Evolutionary conservation across 768 basidiomycete species (phyloP), one percentile per base, ranked within the genome.

Genomic region (Mycena indigotica): DNA sequence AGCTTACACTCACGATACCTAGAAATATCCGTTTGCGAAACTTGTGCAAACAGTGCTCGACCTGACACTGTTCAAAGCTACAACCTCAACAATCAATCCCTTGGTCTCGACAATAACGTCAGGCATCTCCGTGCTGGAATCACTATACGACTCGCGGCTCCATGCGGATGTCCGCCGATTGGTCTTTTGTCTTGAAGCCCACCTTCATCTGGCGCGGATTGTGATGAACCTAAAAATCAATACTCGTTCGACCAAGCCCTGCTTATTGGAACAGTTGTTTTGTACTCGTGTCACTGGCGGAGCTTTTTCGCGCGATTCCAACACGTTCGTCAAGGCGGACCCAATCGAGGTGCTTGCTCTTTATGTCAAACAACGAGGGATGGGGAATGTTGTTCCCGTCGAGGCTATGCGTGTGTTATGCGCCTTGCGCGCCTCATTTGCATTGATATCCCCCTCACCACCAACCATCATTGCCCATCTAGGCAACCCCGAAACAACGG

Each of bases 391-490:
- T 1, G 82, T 91, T 4, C 88, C 89, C 1, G 68, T 87, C 3
- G 84, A 88, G 58, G 85, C 91, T 0, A 82, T 86, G 59, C 79
- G 77, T 4, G 80, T 92, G 6, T 73, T 93, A n/a, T 83, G 83
- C 56, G 80, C 86, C 0, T 74, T 94, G 2, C 85, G 88, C 59
- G 72, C 81, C 2, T 90, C 87, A 1, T 75, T 93, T 24, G 84
- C 88, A 16, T 68, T 75, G 26, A 77, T 78, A 5, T 81, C 84
- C 54, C 81, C 86, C 2, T 82, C 87, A 0, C 79, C 87, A 0
- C 84, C 89, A 0, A 88, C 89, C 3, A 84, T 95, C 64, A 81
- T 89, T 38, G 86, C 87, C 0, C 91, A 94, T 68, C 77, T 95
- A 3, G 83, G 86, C 3, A 84, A 91, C 63, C 87, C 93, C 1